Percentiles rank a stretch among this genome's conserved stretches.
Evolutionary conservation across 2,329 filamentous ascomycete species (phyloP).

Genomic region (Ceratocystis cubensis): DNA sequence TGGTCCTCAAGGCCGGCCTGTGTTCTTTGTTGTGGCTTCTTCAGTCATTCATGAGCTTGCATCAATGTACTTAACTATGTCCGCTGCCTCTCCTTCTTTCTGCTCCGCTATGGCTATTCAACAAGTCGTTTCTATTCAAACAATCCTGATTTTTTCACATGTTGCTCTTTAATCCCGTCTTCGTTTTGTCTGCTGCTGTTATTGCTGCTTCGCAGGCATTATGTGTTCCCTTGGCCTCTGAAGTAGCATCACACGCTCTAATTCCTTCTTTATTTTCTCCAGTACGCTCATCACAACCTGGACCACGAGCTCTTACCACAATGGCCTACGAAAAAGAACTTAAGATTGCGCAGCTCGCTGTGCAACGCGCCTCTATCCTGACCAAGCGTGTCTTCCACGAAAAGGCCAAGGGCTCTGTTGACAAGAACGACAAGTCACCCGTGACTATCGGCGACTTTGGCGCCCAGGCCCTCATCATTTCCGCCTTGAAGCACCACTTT

Average conservation of each 20-base stretch:
- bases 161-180: background rate
- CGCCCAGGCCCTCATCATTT: constrained; percentile 90
- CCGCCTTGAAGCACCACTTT: constrained; percentile 79
- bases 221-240: background rate
- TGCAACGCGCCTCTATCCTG: constrained; percentile 57
- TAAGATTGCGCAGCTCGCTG: constrained; percentile 71
- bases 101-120: background rate
- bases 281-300: background rate
- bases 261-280: constrained; percentile 7
- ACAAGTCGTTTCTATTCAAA: background rate
- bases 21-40: background rate
- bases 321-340: constrained; percentile 51
- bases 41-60: background rate
- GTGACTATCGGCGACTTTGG: constrained; percentile 98
- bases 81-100: background rate
- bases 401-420: constrained; percentile 77
- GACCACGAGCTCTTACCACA: constrained; percentile 27
- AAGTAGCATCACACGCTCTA: constrained; percentile 5
- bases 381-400: constrained; percentile 52
- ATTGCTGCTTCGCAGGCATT: background rate
- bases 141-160: background rate
- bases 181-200: constrained; percentile 9
- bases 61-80: background rate
- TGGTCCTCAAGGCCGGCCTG: background rate
- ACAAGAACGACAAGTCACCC: constrained; percentile 89